Base-by-base conservation (phyloP, 2,329 filamentous ascomycete genomes). In the Colletotrichum euphorbiae region DNA sequence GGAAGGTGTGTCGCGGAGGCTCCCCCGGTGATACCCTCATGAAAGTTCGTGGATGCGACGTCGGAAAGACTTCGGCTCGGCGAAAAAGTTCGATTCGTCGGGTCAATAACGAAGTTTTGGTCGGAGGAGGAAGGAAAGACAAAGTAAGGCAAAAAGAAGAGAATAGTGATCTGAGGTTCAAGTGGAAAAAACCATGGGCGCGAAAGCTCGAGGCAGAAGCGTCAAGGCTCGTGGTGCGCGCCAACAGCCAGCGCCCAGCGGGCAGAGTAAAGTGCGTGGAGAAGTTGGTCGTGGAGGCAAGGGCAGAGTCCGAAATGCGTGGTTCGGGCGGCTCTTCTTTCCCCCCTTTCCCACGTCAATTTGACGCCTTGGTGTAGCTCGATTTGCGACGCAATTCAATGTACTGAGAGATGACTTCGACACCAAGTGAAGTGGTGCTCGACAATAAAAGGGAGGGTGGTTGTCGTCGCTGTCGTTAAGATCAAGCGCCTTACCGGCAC, bases 21-120 rank as follows among this genome's bases (percentile, higher is more conserved):
- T 45, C 13, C 54, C 48, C 55, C 67, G 58, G 48, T 71, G 46
- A 67, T 42, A 56, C 51, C 69, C 67, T 70, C 69, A 70, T 70
- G 62, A 70, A 69, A 62, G 62, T 68, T 64, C 48, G 60, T 38
- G 45, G 38, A 38, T 69, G 66, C 48, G 66, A 66, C 55, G 61
- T 60, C 55, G 61, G 66, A 54, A 24, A 50, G 48, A 50, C 66
- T 66, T 61, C n/a, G 56, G 62, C 15, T 19, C 36, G 42, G 9
- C 33, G 36, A 33, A 60, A 38, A 24, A 1, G 12, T 12, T 38
- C 28, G 11, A 38, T 15, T 38, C 28, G 6, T 38, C 36, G 36
- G 11, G 36, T 38, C 36, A 12, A 38, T 38, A 38, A 13, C 36
- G 36, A 38, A 15, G 36, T 38, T 17, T 17, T 4, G 31, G 54